Evolutionary conservation across 2,329 filamentous ascomycete genomes (phyloP).

Genomic region (Alternaria brassicicola): DNA sequence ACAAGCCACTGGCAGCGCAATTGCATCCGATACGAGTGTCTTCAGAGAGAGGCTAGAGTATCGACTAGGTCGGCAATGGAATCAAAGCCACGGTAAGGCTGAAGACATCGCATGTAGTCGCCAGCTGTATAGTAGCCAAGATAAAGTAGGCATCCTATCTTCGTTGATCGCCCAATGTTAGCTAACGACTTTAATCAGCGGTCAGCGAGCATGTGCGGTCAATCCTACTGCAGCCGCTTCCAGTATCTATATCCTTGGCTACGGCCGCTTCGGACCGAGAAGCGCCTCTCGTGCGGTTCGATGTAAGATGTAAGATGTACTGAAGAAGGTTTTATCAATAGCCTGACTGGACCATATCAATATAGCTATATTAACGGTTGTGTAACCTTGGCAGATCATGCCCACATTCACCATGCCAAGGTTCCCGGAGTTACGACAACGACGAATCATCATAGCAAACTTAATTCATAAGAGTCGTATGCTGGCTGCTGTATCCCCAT

Average conservation of each 20-base stretch:
- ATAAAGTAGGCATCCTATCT: not conserved
- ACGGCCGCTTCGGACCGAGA: not conserved
- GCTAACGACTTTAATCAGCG: not conserved
- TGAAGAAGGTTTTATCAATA: not conserved
- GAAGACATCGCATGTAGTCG: not conserved
- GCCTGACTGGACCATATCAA: not conserved
- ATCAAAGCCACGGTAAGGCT: not conserved
- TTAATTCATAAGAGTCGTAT: not conserved
- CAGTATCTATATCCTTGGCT: not conserved
- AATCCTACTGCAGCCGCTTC: not conserved
- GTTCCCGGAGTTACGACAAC: not conserved
- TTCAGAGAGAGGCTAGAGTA: not conserved
- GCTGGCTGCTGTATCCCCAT: not conserved
- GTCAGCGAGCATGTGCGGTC: constrained; percentile 1
- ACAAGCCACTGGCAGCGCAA: not conserved
- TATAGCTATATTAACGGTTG: constrained; percentile 12
- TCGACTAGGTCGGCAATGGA: not conserved
- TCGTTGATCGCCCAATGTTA: not conserved
- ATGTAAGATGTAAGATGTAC: not conserved
- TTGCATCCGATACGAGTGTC: not conserved
- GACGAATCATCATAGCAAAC: not conserved
- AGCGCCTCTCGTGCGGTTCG: not conserved
- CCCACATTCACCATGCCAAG: not conserved
- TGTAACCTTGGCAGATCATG: constrained; percentile 8
- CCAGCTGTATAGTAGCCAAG: not conserved